Evolutionary conservation across 2,329 filamentous ascomycete genomes (phyloP), one percentile per base, ranked within the genome.

Genomic region (Curvularia spicifera): DNA sequence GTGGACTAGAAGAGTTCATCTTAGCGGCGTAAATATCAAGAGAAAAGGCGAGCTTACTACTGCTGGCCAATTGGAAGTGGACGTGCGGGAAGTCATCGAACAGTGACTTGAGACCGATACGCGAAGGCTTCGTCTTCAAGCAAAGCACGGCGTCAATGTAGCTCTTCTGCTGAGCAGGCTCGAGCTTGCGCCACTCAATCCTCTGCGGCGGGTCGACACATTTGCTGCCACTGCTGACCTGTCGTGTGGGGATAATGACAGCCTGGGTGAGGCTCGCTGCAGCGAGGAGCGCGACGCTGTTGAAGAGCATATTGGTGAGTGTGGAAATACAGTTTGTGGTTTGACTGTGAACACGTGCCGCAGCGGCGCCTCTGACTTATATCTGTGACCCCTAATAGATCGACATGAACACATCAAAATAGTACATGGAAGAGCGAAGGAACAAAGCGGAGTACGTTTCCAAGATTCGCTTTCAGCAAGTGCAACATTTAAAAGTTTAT

Each of bases 71-170:
- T 18, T 37, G 52, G 46, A 51, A 64, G 49, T 76, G 73, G 3
- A 72, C 56, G 31, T 59, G 70, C 1, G 70, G 63, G 45, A 76
- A 76, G 59, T 76, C 74, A 49, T 76, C 71, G 51, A 74, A 76
- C 5, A 70, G 57, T 5, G 67, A 60, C 5, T 63, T 59, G 5
- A 70, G 56, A 1, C 68, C 65, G 5, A 73, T 40, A 45, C 53
- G 53, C 1, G 72, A 75, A 18, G 46, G 28, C 31, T 39, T 59
- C 3, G 53, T 69, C n/a, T 59, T 64, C 37, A 76, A 57, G 47
- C 74, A 77, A 18, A 65, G 56, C 10, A 76, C 72, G 8, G 72
- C 70, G 1, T 60, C 48, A 20, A 74, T 55, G 49, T 73, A 75
- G 40, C 40, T 43, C 40, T 43, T 43, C 40, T 43, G 40, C 40